These are phyloP conservation scores for Naganishia randhawae DNA, from an alignment of 768 basidiomycete genomes.

Conservation along the genomic window DNA sequence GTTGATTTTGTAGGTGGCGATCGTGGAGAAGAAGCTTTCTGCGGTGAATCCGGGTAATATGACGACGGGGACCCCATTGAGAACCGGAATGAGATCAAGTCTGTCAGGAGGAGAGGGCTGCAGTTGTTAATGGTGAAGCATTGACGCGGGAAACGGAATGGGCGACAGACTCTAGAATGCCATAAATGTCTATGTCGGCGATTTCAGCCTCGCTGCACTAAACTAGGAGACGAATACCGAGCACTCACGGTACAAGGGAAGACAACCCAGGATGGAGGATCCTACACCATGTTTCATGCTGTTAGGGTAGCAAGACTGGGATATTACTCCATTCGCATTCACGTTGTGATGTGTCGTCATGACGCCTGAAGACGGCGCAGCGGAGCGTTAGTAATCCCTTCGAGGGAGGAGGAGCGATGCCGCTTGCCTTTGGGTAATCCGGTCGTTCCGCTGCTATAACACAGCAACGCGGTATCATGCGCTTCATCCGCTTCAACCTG, in stretches of 20 bases:
- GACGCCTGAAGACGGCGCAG: constrained; percentile 27
- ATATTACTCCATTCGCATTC: constrained; percentile 49
- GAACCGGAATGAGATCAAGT: constrained; percentile 43
- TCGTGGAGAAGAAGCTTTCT: constrained; percentile 60
- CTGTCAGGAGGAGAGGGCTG: constrained; percentile 10
- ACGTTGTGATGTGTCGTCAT: constrained; percentile 59
- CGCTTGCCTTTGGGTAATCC: constrained; percentile 43
- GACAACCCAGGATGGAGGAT: constrained; percentile 66
- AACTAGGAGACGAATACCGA: background rate
- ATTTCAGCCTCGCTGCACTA: constrained; percentile 20
- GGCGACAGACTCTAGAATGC: constrained; percentile 22
- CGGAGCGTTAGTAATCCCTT: background rate
- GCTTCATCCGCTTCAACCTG: constrained; percentile 31
- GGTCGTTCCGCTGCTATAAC: constrained; percentile 50
- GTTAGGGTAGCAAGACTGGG: constrained; percentile 58
- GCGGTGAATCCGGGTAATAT: constrained; percentile 67
- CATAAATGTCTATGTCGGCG: constrained; percentile 21
- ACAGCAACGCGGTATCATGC: constrained; percentile 44
- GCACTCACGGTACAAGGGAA: constrained; percentile 16
- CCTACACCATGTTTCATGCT: constrained; percentile 57
- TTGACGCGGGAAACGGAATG: no score
- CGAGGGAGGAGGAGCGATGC: no score
- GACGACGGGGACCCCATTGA: constrained; percentile 45
- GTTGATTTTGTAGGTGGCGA: constrained; percentile 66
- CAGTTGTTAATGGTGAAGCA: no score